Percentiles rank a stretch among this genome's conserved stretches.
These are phyloP conservation scores for Scutellaria minor DNA, from an alignment of 257 asterid species.

Conservation along the genomic window DNA sequence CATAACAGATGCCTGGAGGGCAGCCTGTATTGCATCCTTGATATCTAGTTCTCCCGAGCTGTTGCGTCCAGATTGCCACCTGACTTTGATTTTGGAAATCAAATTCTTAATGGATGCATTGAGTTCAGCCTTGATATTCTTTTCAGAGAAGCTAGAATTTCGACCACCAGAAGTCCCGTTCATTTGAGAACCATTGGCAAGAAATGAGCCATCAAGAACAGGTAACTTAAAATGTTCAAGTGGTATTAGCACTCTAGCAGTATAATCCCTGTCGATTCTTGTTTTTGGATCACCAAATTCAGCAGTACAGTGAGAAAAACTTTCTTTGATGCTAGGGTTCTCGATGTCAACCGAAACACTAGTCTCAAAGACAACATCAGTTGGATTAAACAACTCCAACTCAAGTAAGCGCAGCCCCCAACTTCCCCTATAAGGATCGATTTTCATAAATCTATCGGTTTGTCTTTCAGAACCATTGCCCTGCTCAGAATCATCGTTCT, in stretches of 20 bases:
- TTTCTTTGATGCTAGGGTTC: constrained; percentile 47
- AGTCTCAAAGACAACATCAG: constrained; percentile 93
- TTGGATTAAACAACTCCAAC: constrained; percentile 90
- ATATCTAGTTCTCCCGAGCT: constrained; percentile 94
- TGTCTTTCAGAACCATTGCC: constrained; percentile 56
- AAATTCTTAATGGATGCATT: constrained; percentile 78
- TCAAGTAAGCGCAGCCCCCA: constrained; percentile 99
- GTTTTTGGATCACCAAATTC: constrained; percentile 82
- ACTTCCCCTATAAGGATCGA: constrained; percentile 99
- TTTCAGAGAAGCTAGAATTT: constrained; percentile 80
- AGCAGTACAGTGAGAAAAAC: constrained; percentile 35
- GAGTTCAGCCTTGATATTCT: constrained; percentile 77
- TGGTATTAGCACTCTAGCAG: constrained; percentile 93
- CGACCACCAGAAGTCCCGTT: constrained; percentile 47
- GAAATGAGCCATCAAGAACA: constrained; percentile 87
- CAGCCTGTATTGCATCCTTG: constrained; percentile 91
- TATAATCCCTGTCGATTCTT: constrained; percentile 91
- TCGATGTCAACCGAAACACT: constrained; percentile 85
- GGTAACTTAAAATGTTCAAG: constrained; percentile 95
- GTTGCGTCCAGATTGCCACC: constrained; percentile 99
- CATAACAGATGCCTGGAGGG: constrained; percentile 95
- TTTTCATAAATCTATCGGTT: constrained; percentile 80
- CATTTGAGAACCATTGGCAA: constrained; percentile 54
- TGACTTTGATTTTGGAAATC: constrained; percentile 87
- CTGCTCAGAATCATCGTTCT: constrained; percentile 45